phyloP scores from a whole-genome alignment of 2,329 filamentous ascomycete species.

The Kalmusia sp. region DNA sequence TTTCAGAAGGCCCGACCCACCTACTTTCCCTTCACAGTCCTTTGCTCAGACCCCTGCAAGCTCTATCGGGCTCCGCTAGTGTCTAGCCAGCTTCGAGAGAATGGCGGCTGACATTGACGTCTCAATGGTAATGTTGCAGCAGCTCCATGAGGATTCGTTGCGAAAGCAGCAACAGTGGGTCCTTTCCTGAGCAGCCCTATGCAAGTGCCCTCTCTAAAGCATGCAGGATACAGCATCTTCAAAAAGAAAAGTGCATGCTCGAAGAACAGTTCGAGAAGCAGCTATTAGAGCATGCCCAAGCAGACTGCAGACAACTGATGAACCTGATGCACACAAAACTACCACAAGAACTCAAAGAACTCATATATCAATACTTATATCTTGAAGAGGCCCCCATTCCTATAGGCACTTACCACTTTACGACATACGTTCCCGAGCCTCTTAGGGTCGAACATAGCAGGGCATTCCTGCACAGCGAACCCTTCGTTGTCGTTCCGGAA shows the following conservation, averaged over 20 bases:
- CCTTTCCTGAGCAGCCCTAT: too few relatives aligned
- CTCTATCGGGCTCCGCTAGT: too few relatives aligned
- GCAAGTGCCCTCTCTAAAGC: too few relatives aligned
- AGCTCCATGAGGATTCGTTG: neutral
- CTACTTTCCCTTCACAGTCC: too few relatives aligned
- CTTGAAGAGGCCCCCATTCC: conserved; percentile 29
- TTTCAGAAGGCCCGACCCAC: too few relatives aligned
- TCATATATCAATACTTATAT: conserved; percentile 30
- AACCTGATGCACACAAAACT: conserved; percentile 27
- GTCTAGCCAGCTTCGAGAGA: too few relatives aligned
- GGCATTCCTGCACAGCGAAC: neutral
- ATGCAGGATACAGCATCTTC: neutral
- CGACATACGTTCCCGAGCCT: conserved; percentile 17
- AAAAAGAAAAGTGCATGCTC: neutral
- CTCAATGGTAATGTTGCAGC: neutral
- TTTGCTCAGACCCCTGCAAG: too few relatives aligned
- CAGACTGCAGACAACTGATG: conserved; percentile 21
- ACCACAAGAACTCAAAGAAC: conserved; percentile 25
- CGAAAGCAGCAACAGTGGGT: conserved; percentile 4
- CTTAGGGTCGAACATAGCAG: neutral
- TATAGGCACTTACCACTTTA: conserved; percentile 31
- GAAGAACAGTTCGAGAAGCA: neutral
- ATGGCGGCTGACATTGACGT: conserved; percentile 1
- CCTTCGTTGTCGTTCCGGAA: conserved; percentile 18
- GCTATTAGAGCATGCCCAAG: conserved; percentile 9